Evolutionary conservation across 169 alveolate genomes (phyloP), one percentile per base, ranked within the genome.

Genomic region (Plasmodium billcollinsi): DNA sequence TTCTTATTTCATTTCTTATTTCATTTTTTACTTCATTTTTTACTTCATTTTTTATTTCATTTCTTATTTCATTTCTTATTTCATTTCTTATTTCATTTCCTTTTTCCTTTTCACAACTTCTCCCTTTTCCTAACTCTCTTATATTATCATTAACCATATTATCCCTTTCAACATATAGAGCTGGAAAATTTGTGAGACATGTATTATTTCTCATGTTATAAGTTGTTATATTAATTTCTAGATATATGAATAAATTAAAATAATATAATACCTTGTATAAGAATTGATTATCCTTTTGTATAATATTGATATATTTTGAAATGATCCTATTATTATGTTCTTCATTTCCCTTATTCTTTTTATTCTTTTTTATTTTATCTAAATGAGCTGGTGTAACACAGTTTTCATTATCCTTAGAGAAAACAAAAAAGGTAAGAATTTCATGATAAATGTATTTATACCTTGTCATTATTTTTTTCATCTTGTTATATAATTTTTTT

Each of bases 141-240:
- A 39, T 39, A 39, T 39, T 39, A 39, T 39, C 11, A 39, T 39
- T 39, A 39, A 39, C 47, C 47, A 39, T 6, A 39, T 39, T 9
- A 39, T 5, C 9, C 47, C 47, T 39, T 39, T 39, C 47, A 9
- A 39, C 47, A 1, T 39, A 24, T 47, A 26, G 24, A 21, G 15
- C 9, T 0, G 91, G 91, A 24, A 83, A 83, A 43, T 83, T 83
- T 3, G 73, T 67, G 5, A 83, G 70, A 24, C 85, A 33, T 52
- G 7, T 69, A 58, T 56, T 54, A 29, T 83, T 73, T 69, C 83
- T 54, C 33, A 43, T 7, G 15, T 45, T 83, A 39, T 54, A 69
- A 15, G 39, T 67, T 18, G 91, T 56, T 26, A 83, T 83, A 29
- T 49, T 54, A 83, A 83, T 8, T 69, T 83, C 91, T 7, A 83